Base-by-base conservation (phyloP, 805 yeast species). In the Ogataea trehalophila region DNA sequence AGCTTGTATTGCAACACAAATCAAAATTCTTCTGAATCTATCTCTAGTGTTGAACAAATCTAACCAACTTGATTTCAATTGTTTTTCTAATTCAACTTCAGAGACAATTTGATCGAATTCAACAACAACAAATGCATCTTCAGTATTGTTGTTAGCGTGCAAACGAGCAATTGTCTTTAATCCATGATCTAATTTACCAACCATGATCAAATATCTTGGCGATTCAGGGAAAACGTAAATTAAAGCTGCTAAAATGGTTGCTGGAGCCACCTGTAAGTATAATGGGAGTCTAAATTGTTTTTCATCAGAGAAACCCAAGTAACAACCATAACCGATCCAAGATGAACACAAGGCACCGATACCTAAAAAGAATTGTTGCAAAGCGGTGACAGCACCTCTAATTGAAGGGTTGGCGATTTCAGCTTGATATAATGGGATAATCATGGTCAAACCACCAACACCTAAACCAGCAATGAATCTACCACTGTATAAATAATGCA, bases 371-470 rank as follows among this genome's bases (percentile, higher is more conserved):
- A 81, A 76, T 58, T 81, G 86, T 73, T 78, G 80, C 39, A 73
- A 50, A 49, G 83, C 82, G 44, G 80, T 85, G 42, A 81, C 71
- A 11, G 73, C 59, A 59, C 86, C 87, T 61, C 87, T 75, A 45
- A 79, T 72, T 44, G 67, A 66, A 65, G 80, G 76, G 34, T 85
- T 86, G 34, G 87, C 72, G 53, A 82, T 68, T 63, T 83, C 85
- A 15, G 87, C 82, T 64, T 81, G 83, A 59, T 83, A 83, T 63
- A 85, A 68, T 34, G 92, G 92, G 17, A 82, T 85, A 48, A 82
- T 72, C 46, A 85, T 87, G 29, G 87, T 77, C 42, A 83, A 68
- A 45, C 78, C 76, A 46, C 92, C 92, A 43, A 85, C 86, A 34
- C 83, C 82, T 3, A 82, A 49, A 34, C 94, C 92, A 38, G 83